phyloP scores from a whole-genome alignment of 2,329 filamentous ascomycete genomes.

The Teratosphaeria epicoccoides region DNA sequence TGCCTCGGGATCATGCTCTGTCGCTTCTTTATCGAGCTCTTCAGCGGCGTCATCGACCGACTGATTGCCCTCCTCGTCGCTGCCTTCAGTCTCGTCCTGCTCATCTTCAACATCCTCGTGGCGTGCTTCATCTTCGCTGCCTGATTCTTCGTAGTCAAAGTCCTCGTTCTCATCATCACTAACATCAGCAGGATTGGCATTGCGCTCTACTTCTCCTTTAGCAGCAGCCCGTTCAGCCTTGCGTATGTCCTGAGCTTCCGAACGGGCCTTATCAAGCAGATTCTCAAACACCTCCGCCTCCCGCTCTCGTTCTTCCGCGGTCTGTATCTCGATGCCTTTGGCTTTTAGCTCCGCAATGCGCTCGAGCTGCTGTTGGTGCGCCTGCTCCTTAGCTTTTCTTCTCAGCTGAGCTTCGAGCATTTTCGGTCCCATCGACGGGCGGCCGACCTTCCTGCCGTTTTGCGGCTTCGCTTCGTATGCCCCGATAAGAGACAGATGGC shows the following conservation, averaged over 20 bases:
- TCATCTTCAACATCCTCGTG: slow-evolving; percentile 24
- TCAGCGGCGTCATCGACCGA: slow-evolving; percentile 24
- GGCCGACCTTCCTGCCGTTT: slow-evolving; percentile 46
- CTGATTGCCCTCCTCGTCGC: slow-evolving; percentile 23
- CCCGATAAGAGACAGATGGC: slow-evolving; percentile 25
- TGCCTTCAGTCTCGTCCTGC: slow-evolving; percentile 19
- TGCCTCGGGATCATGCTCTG: slow-evolving; percentile 18
- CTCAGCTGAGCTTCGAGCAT: slow-evolving; percentile 61
- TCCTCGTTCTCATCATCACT: slow-evolving; percentile 47
- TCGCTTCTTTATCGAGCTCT: slow-evolving; percentile 26
- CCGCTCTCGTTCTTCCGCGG: slow-evolving; percentile 72
- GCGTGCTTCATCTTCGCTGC: slow-evolving; percentile 29
- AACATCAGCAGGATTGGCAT: slow-evolving; percentile 31
- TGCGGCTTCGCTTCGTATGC: slow-evolving; percentile 24
- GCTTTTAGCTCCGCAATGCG: slow-evolving; percentile 65
- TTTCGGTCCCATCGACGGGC: slow-evolving; percentile 52
- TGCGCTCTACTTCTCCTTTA: slow-evolving; percentile 52
- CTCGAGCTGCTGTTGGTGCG: slow-evolving; percentile 63
- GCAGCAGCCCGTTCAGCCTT: slow-evolving; percentile 63
- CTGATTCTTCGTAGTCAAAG: slow-evolving; percentile 34
- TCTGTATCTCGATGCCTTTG: slow-evolving; percentile 72
- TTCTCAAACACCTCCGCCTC: slow-evolving; percentile 80
- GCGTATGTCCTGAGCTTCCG: slow-evolving; percentile 69
- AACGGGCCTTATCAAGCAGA: slow-evolving; percentile 71
- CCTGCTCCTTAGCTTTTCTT: slow-evolving; percentile 67